A percentile compares a stretch with the other conserved stretches of the same genome.
phyloP scores from a whole-genome alignment of 2,329 filamentous ascomycete species.

The Chrysoporthe cubensis region DNA sequence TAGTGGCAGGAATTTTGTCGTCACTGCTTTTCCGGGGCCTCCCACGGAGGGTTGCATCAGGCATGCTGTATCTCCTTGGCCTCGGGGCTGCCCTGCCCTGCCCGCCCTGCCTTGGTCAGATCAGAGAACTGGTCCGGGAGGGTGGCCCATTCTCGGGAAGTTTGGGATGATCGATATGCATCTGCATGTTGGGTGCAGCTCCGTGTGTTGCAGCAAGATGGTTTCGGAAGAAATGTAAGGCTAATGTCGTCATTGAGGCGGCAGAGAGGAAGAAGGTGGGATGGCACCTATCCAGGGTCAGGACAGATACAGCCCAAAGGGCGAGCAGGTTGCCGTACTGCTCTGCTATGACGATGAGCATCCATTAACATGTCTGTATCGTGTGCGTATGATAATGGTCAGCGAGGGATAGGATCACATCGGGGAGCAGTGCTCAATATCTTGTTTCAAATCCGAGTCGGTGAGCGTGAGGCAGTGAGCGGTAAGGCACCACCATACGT shows the following conservation, averaged over 20 bases:
- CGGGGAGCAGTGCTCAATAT: background rate
- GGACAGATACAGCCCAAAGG: background rate
- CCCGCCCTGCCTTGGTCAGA: too few species aligned
- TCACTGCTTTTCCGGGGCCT: background rate
- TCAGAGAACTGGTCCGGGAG: background rate
- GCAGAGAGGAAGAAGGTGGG: constrained; percentile 2
- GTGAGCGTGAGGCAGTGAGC: background rate
- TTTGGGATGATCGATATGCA: background rate
- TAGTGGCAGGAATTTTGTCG: background rate
- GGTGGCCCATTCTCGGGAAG: background rate
- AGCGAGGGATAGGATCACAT: too few species aligned
- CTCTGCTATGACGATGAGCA: background rate
- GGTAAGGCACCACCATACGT: background rate
- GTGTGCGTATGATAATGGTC: too few species aligned
- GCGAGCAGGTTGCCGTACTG: too few species aligned
- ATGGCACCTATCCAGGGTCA: constrained; percentile 2
- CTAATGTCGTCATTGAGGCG: background rate
- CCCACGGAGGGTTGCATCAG: background rate
- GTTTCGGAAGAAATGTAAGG: constrained; percentile 12
- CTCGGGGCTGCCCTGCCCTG: background rate
- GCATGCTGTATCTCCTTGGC: background rate
- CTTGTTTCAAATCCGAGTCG: background rate
- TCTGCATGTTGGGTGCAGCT: background rate
- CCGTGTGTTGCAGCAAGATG: constrained; percentile 2
- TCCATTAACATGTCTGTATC: background rate